A percentile compares a stretch with the other conserved stretches of the same genome.
phyloP scores from a whole-genome alignment of 768 basidiomycete species.

The Piloderma croceum region DNA sequence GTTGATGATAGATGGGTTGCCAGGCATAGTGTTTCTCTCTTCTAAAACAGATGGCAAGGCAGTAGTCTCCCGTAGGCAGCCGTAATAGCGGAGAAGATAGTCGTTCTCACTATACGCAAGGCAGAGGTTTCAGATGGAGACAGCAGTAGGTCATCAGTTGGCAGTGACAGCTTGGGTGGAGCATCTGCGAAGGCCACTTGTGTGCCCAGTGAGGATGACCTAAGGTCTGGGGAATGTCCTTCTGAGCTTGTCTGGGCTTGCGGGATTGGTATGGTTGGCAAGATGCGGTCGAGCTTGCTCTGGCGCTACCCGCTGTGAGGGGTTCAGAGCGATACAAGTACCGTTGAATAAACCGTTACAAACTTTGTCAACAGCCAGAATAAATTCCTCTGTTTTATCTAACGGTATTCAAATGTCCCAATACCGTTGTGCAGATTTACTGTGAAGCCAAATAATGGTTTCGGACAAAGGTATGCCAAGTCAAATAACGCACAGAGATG shows the following conservation, averaged over 20 bases:
- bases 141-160: slow-evolving; percentile 36
- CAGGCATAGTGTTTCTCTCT: no score
- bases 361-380: slow-evolving; percentile 52
- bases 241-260: slow-evolving; percentile 4
- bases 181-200: slow-evolving; percentile 14
- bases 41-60: slow-evolving; percentile 15
- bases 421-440: slow-evolving; percentile 39
- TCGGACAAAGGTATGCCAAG: no score
- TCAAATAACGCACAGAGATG: no score
- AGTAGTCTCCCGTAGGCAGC: no score
- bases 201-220: slow-evolving; percentile 18
- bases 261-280: slow-evolving; percentile 47
- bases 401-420: slow-evolving; percentile 45
- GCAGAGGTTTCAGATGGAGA: slow-evolving; percentile 29
- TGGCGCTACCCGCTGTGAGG: slow-evolving; percentile 37
- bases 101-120: no score
- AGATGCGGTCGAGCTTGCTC: slow-evolving; percentile 38
- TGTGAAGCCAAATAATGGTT: no score
- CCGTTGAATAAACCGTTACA: slow-evolving; percentile 1
- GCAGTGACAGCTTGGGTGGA: slow-evolving; percentile 12
- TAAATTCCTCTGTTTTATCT: slow-evolving; percentile 48
- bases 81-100: no score
- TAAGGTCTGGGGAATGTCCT: slow-evolving; percentile 9
- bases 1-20: slow-evolving; percentile 6
- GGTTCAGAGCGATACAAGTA: background rate